Base-by-base conservation (phyloP, 2,329 filamentous ascomycete species). In the Ophiostoma tasmaniense region DNA sequence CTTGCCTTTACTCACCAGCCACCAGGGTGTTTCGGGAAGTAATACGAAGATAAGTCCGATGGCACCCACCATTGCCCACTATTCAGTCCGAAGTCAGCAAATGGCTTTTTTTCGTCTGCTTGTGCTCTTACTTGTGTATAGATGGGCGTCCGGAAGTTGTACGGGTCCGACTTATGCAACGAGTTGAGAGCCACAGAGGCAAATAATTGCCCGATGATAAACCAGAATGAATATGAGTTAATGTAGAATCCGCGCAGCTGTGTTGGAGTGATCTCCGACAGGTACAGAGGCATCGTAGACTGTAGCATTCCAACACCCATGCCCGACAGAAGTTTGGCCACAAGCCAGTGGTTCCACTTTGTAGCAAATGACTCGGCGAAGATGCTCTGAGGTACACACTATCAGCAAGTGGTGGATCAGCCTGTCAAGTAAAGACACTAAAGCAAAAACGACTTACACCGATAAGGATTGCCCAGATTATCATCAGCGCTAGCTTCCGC, bases 151-250 rank as follows among this genome's bases (percentile, higher is more conserved):
- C 74, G 73, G 68, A 76, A 81, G 52, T 80, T 72, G 35, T 75
- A 74, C 0, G 79, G 78, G 55, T 77, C 73, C 0, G 64, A 67
- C 1, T 71, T 70, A 42, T 75, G 76, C 8, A 81, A 74, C 10
- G 72, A 71, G 52, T 81, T 76, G 10, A 81, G 75, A 1, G 80
- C 79, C 0, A 82, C 76, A 1, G 78, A 79, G n/a, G 77, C 79
- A 64, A 79, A 80, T 8, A 82, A 74, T 66, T 80, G 78, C 1
- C 79, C 79, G 2, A 81, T 67, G 7, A 80, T 77, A 70, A 79
- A 81, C 80, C 80, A 82, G 66, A 79, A 78, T 22, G 73, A 77
- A 68, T 80, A 79, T 1, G 77, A 76, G 55, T 79, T 80, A 71
- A 80, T 79, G 66, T 73, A 71, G 52, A 79, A 76, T 8, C 79